Conservation (phyloP, 495 filamentous ascomycete species). For the Xylaria cubensis region DNA sequence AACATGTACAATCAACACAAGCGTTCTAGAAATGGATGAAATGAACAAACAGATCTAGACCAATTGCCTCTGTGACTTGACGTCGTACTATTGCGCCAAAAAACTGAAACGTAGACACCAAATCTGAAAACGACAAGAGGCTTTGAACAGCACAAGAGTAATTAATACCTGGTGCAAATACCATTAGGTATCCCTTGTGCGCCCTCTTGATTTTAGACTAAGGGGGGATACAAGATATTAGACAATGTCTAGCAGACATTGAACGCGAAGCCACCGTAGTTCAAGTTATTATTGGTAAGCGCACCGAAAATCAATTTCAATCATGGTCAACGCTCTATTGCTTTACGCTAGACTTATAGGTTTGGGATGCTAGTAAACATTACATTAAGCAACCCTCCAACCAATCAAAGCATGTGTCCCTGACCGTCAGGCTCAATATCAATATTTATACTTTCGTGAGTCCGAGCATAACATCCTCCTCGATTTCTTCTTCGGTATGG, state of each 20-base stretch:
- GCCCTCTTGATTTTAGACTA: no score
- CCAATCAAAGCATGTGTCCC: neutral
- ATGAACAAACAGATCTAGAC: neutral
- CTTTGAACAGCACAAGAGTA: neutral
- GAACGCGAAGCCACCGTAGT: neutral
- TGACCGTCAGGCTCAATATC: neutral
- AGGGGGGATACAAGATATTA: no score
- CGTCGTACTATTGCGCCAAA: neutral
- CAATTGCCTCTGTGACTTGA: neutral
- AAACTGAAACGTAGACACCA: neutral
- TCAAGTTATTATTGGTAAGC: neutral
- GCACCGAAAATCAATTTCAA: neutral
- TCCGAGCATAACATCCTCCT: no score
- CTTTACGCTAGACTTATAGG: neutral
- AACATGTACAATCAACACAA: slow-evolving; percentile 36
- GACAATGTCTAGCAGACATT: no score
- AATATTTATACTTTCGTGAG: neutral
- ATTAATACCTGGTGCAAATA: no score
- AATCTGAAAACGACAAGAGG: neutral
- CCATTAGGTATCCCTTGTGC: no score
- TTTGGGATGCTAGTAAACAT: neutral
- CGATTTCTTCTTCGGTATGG: neutral
- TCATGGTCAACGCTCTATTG: neutral
- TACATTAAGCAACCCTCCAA: neutral
- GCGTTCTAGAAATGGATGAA: slow-evolving; percentile 13